phyloP scores from a whole-genome alignment of 2,329 filamentous ascomycete species.

The Pseudohalonectria lignicola region DNA sequence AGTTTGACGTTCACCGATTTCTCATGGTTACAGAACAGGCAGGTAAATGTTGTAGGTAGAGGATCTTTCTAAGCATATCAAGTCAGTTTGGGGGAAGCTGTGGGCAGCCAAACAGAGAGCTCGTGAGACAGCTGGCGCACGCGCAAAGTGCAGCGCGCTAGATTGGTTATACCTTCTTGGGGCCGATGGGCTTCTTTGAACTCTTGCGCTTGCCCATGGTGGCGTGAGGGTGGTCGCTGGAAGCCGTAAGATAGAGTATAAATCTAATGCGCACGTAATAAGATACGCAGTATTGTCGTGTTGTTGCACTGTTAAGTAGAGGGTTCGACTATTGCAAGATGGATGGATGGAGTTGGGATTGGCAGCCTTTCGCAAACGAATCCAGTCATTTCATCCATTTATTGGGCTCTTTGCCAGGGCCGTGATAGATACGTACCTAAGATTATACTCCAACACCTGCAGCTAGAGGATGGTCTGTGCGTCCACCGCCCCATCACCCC shows the following conservation, averaged over 20 bases:
- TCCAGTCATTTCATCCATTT: too few relatives aligned
- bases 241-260: not conserved
- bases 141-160: not conserved
- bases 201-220: conserved; percentile 86
- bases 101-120: not conserved
- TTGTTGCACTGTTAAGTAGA: too few relatives aligned
- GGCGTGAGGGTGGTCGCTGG: conserved; percentile 1
- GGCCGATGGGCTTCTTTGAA: conserved; percentile 67
- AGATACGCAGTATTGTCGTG: too few relatives aligned
- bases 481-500: too few relatives aligned
- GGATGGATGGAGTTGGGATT: too few relatives aligned
- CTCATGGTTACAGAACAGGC: conserved; percentile 97
- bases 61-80: conserved; percentile 38
- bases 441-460: too few relatives aligned
- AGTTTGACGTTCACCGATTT: conserved; percentile 84
- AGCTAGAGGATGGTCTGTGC: too few relatives aligned
- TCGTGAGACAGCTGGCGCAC: not conserved
- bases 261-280: too few relatives aligned
- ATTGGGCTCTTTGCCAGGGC: too few relatives aligned
- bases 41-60: conserved; percentile 78
- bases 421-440: too few relatives aligned
- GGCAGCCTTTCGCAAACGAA: too few relatives aligned
- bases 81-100: conserved; percentile 1
- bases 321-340: too few relatives aligned
- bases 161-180: conserved; percentile 62